Evolutionary conservation across 2,329 filamentous ascomycete genomes (phyloP).

Genomic region (Ascochyta fabae): DNA sequence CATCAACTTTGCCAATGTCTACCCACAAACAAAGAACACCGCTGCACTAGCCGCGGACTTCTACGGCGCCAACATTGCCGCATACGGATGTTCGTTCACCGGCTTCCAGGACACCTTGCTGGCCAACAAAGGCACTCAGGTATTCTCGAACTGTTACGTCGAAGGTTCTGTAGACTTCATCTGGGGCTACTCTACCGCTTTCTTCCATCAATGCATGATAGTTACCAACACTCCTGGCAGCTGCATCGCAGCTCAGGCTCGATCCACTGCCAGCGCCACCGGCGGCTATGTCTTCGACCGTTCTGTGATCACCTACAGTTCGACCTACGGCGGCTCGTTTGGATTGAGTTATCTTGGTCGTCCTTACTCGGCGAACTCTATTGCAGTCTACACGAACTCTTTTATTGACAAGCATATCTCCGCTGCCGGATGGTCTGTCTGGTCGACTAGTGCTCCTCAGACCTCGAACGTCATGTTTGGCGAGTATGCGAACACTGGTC

Average conservation of each 20-base stretch:
- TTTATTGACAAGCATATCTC: conserved; percentile 47
- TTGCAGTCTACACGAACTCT: conserved; percentile 47
- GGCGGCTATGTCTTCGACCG: conserved; percentile 62
- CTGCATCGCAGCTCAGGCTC: conserved; percentile 30
- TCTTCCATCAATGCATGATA: conserved; percentile 55
- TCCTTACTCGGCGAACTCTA: conserved; percentile 49
- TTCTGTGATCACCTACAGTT: conserved; percentile 52
- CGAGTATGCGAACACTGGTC: conserved; percentile 44
- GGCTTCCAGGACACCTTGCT: conserved; percentile 62
- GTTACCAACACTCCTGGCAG: conserved; percentile 30
- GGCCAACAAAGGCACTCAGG: conserved; percentile 56
- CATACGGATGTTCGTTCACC: conserved; percentile 60
- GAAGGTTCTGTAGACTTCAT: conserved; percentile 61
- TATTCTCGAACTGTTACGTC: conserved; percentile 63
- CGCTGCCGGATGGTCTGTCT: conserved; percentile 40
- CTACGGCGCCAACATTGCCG: conserved; percentile 58
- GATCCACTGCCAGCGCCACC: conserved; percentile 22
- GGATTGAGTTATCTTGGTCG: conserved; percentile 55
- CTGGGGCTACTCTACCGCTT: conserved; percentile 59
- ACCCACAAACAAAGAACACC: conserved; percentile 37
- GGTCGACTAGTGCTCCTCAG: conserved; percentile 43
- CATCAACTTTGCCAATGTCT: conserved; percentile 52
- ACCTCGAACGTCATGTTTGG: conserved; percentile 48
- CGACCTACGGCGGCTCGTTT: conserved; percentile 32
- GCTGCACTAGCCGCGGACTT: conserved; percentile 56